These are phyloP conservation scores for Arabidopsis hybrid DNA, from an alignment of 441 rosid species.

Conservation along the genomic window DNA sequence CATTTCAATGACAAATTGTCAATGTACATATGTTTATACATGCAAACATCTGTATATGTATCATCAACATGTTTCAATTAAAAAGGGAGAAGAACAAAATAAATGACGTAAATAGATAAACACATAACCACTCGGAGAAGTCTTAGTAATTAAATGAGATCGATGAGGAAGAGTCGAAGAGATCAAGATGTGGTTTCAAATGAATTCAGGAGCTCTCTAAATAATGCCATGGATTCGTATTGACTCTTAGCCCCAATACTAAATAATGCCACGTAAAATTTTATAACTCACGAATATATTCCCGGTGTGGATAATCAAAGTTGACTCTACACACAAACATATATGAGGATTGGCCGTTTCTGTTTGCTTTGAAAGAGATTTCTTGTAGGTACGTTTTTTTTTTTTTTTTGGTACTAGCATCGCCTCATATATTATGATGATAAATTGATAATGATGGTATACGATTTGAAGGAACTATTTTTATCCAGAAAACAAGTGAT, in stretches of 20 bases:
- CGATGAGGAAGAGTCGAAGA: neutral
- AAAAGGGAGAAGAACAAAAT: neutral
- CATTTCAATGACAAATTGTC: neutral
- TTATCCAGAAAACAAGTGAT: neutral
- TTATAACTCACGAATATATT: slow-evolving; percentile 18
- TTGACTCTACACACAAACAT: slow-evolving; percentile 30
- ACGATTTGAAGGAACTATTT: neutral
- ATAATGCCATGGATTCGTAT: neutral
- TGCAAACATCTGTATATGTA: neutral
- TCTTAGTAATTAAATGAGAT: neutral
- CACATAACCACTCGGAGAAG: no score
- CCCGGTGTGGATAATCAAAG: slow-evolving; percentile 23
- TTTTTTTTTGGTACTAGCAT: neutral
- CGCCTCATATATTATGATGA: neutral
- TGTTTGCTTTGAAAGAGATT: slow-evolving; percentile 7
- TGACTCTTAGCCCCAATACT: slow-evolving; percentile 10
- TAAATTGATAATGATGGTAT: neutral
- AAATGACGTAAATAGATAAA: neutral
- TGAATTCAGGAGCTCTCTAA: neutral
- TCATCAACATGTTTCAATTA: neutral
- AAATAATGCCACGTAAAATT: slow-evolving; percentile 12
- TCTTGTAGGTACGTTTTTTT: neutral
- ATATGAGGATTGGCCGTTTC: slow-evolving; percentile 23
- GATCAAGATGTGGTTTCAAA: neutral
- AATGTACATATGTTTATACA: neutral